Conservation (phyloP, 1,284 basidiomycete genomes). For the Xanthoconium separans region DNA sequence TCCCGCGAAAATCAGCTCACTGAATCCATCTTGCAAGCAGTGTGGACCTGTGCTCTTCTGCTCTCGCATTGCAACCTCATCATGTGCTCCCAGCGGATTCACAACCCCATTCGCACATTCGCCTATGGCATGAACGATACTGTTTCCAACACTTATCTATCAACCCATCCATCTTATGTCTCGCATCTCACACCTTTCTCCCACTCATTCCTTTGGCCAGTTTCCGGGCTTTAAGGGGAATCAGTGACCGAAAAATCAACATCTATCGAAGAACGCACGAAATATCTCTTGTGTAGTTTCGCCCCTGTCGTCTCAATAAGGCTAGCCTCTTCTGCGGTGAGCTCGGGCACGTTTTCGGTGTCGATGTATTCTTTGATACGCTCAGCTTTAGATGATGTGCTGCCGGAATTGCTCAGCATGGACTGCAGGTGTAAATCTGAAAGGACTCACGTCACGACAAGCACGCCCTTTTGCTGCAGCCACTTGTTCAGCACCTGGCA, state of each 20-base stretch:
- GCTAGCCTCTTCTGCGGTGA: constrained; percentile 60
- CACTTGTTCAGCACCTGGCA: constrained; percentile 62
- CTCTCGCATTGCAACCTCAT: too few species aligned
- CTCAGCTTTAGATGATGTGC: constrained; percentile 68
- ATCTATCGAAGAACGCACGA: constrained; percentile 15
- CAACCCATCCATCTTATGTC: neutral
- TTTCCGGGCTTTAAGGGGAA: constrained; percentile 10
- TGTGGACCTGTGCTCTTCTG: too few species aligned
- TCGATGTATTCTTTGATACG: constrained; percentile 69
- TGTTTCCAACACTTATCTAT: too few species aligned
- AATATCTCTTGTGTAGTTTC: constrained; percentile 52
- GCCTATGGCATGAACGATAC: too few species aligned
- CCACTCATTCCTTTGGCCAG: constrained; percentile 18
- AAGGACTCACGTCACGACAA: constrained; percentile 67
- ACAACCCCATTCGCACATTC: neutral
- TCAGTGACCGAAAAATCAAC: constrained; percentile 4
- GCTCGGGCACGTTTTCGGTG: constrained; percentile 51
- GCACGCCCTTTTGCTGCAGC: constrained; percentile 54
- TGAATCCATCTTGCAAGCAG: too few species aligned
- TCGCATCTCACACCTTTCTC: neutral
- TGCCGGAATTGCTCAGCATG: constrained; percentile 26
- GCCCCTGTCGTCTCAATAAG: constrained; percentile 62
- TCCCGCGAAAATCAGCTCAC: too few species aligned
- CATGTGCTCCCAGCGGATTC: too few species aligned
- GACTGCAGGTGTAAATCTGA: neutral